Evolutionary conservation across 73 alveolate genomes (phyloP).

Genomic region (Tetrahymena borealis): DNA sequence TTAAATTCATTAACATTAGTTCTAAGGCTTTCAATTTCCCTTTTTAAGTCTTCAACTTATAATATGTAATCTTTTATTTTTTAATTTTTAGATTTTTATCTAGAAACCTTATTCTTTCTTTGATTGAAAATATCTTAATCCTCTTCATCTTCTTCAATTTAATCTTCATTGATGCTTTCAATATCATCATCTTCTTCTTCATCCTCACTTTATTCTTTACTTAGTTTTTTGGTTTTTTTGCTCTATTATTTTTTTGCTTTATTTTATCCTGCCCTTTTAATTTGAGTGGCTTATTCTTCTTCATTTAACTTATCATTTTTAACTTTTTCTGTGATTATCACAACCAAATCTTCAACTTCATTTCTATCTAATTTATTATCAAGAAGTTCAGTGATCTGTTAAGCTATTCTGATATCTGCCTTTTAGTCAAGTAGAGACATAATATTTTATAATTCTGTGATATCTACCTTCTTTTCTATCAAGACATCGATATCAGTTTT

Average conservation of each 20-base stretch:
- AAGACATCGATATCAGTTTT: constrained; percentile 68
- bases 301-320: not conserved
- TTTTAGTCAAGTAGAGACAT: not conserved
- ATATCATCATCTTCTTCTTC: not conserved
- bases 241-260: not conserved
- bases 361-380: constrained; percentile 13
- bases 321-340: not conserved
- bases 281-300: constrained; percentile 23
- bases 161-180: not conserved
- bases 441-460: constrained; percentile 46
- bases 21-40: not conserved
- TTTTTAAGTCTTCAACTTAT: not conserved
- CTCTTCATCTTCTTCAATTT: not conserved
- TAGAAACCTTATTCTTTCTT: not conserved
- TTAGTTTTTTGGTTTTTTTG: not conserved
- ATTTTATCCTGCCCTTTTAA: constrained; percentile 11
- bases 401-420: constrained; percentile 15
- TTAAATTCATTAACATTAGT: not conserved
- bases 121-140: not conserved
- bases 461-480: constrained; percentile 56
- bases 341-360: constrained; percentile 11
- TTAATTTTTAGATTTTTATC: not conserved
- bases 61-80: not conserved
- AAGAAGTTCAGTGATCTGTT: constrained; percentile 3
- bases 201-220: not conserved